These are phyloP conservation scores for Botrytis hyacinthi DNA, from an alignment of 2,329 filamentous ascomycete genomes.

Conservation along the genomic window DNA sequence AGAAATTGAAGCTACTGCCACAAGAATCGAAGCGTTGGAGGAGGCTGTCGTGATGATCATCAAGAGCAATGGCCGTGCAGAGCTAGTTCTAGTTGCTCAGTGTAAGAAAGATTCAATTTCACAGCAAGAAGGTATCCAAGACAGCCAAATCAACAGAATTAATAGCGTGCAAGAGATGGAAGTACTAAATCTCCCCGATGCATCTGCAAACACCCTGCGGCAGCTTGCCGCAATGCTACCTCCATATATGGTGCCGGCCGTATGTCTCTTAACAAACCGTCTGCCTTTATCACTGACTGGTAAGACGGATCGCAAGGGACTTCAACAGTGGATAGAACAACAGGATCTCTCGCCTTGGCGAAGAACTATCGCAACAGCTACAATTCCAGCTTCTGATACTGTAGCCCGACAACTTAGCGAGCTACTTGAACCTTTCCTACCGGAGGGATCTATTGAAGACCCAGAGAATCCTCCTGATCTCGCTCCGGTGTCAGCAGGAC, in stretches of 20 bases:
- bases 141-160: not conserved
- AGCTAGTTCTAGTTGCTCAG: not conserved
- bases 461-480: not conserved
- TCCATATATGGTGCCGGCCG: not conserved
- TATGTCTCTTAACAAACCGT: not conserved
- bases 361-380: not conserved
- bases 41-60: not conserved
- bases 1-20: slow-evolving; percentile 44
- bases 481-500: not conserved
- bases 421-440: not conserved
- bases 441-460: not conserved
- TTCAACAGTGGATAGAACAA: slow-evolving; percentile 4
- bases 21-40: not conserved
- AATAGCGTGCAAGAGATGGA: not conserved
- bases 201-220: not conserved
- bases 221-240: not conserved
- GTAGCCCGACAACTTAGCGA: not conserved
- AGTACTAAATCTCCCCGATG: not conserved
- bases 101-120: not conserved
- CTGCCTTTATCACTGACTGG: not conserved
- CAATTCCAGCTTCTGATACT: not conserved
- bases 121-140: not conserved
- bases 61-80: not conserved
- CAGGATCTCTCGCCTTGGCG: not conserved
- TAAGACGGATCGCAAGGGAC: not conserved